A percentile compares a stretch with the other conserved stretches of the same genome.
phyloP scores from a whole-genome alignment of 257 asterid genomes.

The Orobanche coerulescens region DNA sequence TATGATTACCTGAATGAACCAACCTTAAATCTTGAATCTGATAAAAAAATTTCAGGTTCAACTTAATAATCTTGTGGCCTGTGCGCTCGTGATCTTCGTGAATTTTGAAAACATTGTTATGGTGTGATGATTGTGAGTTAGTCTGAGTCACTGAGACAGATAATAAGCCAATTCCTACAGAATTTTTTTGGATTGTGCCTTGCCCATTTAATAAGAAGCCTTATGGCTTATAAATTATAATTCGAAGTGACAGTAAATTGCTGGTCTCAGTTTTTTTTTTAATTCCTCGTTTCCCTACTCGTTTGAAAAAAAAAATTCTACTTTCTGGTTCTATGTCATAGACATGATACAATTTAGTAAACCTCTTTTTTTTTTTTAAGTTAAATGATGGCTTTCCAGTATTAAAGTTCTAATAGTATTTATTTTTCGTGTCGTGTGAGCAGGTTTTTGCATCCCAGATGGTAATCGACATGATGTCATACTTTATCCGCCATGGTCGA shows the following conservation, averaged over 20 bases:
- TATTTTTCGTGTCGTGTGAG: slow-evolving; percentile 3
- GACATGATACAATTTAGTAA: background rate
- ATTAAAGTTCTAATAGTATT: too few relatives aligned
- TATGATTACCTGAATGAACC: background rate
- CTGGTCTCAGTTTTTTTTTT: background rate
- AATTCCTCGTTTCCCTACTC: background rate
- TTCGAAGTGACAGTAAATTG: background rate
- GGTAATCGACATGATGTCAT: slow-evolving; percentile 1
- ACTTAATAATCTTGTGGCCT: background rate
- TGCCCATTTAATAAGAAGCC: too few relatives aligned
- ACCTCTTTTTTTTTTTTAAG: background rate
- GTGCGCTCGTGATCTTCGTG: background rate
- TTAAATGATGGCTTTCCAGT: background rate
- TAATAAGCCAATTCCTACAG: too few relatives aligned
- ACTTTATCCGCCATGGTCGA: background rate
- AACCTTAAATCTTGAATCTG: background rate
- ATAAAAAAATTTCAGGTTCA: background rate
- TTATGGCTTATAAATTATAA: background rate
- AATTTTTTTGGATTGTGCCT: too few relatives aligned
- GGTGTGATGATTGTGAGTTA: too few relatives aligned
- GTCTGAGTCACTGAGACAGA: too few relatives aligned
- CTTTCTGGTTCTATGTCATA: background rate
- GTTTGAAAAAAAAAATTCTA: too few relatives aligned
- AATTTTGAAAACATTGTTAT: too few relatives aligned
- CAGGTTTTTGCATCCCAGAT: slow-evolving; percentile 23